A percentile compares a stretch with the other conserved stretches of the same genome.
Evolutionary conservation across 352 stramenopile genomes (phyloP).

Genomic region (Phytophthora constricta): DNA sequence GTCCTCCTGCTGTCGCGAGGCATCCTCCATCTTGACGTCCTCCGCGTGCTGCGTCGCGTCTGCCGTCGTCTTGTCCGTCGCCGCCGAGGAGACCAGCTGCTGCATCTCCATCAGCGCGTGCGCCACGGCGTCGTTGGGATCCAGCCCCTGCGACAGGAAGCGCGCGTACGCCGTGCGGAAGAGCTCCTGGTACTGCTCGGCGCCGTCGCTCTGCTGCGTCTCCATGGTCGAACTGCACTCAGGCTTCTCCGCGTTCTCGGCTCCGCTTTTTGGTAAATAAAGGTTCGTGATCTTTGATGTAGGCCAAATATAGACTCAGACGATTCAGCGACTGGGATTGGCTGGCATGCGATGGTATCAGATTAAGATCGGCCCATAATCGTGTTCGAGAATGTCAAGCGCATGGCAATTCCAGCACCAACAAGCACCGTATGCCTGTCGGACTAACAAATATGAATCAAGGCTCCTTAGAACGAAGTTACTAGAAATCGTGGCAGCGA

Average conservation of each 20-base stretch:
- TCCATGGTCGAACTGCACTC: slow-evolving; percentile 24
- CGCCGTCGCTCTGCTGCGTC: slow-evolving; percentile 22
- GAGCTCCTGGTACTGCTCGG: slow-evolving; percentile 43
- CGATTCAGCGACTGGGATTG: too few relatives aligned
- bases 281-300: slow-evolving; percentile 32
- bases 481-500: too few relatives aligned
- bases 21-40: slow-evolving; percentile 64
- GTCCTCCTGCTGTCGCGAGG: slow-evolving; percentile 29
- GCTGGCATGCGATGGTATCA: too few relatives aligned
- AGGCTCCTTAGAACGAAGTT: too few relatives aligned
- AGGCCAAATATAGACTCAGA: not conserved
- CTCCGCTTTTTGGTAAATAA: slow-evolving; percentile 3
- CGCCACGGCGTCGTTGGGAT: slow-evolving; percentile 69
- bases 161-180: slow-evolving; percentile 66
- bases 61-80: slow-evolving; percentile 19
- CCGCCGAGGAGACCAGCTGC: slow-evolving; percentile 22
- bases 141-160: slow-evolving; percentile 55
- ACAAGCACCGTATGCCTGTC: too few relatives aligned
- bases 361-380: too few relatives aligned
- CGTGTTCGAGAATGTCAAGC: too few relatives aligned
- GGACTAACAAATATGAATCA: too few relatives aligned
- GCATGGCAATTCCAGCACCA: too few relatives aligned
- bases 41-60: slow-evolving; percentile 9
- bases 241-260: slow-evolving; percentile 16
- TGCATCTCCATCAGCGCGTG: slow-evolving; percentile 62